phyloP scores from a whole-genome alignment of 1,139 yeast genomes.

The Eremothecium coryli region DNA sequence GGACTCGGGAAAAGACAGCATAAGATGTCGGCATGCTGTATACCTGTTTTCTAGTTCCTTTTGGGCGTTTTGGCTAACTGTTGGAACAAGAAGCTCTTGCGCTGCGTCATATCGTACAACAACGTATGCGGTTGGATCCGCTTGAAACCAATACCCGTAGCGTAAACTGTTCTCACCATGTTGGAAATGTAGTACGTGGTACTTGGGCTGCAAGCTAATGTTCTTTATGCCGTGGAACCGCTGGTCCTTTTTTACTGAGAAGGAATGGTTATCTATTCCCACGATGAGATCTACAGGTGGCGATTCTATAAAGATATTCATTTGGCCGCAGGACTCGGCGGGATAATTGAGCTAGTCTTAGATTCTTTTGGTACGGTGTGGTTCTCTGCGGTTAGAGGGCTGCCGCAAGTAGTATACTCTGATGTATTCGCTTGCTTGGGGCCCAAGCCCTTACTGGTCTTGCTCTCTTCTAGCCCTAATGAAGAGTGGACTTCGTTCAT shows the following conservation, averaged over 20 bases:
- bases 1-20: constrained; percentile 22
- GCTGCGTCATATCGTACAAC: constrained; percentile 13
- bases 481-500: no score
- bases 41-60: constrained; percentile 10
- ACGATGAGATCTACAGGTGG: constrained; percentile 16
- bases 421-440: no score
- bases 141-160: constrained; percentile 28
- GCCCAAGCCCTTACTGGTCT: no score
- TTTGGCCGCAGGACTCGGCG: no score
- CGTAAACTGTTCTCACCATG: constrained; percentile 16
- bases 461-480: no score
- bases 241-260: constrained; percentile 17
- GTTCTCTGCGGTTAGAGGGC: no score
- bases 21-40: constrained; percentile 11
- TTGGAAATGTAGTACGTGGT: constrained; percentile 26
- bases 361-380: not conserved
- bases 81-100: constrained; percentile 14
- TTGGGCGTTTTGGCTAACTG: constrained; percentile 11
- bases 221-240: constrained; percentile 23
- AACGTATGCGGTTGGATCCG: constrained; percentile 8
- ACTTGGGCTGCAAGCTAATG: constrained; percentile 9
- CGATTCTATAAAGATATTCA: constrained; percentile 10
- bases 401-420: no score
- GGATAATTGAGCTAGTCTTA: not conserved
- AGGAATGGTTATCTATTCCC: constrained; percentile 24